A percentile compares a stretch with the other conserved stretches of the same genome.
phyloP scores from a whole-genome alignment of 441 rosid species.

The Jatropha podagrica region DNA sequence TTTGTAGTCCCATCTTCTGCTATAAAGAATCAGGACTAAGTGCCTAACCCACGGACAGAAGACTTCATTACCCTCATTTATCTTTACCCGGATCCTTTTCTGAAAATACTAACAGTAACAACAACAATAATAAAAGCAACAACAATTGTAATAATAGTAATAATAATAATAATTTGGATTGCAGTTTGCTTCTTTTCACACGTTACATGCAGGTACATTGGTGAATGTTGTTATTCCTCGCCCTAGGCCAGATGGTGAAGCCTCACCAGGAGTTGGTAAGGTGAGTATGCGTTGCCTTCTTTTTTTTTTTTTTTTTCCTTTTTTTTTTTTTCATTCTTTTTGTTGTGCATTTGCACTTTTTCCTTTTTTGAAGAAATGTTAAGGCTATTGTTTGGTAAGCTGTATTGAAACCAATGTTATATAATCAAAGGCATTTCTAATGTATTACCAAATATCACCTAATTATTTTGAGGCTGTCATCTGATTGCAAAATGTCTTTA shows the following conservation, averaged over 20 bases:
- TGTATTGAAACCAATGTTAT: too few species aligned
- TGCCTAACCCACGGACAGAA: constrained; percentile 75
- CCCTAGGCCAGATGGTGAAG: constrained; percentile 52
- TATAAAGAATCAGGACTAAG: constrained; percentile 63
- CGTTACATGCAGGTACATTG: constrained; percentile 65
- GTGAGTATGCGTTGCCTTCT: constrained; percentile 26
- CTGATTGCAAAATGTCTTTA: not conserved
- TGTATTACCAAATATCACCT: too few species aligned
- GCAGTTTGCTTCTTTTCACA: constrained; percentile 38
- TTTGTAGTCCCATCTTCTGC: constrained; percentile 70
- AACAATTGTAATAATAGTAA: too few species aligned
- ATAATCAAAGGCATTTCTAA: too few species aligned
- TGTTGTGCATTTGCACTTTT: too few species aligned
- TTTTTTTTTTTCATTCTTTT: not conserved
- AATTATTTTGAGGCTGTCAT: not conserved
- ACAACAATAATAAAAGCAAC: not conserved
- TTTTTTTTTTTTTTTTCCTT: not conserved
- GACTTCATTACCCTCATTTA: constrained; percentile 50
- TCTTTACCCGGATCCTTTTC: not conserved
- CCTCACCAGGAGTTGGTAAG: constrained; percentile 76
- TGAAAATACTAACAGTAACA: not conserved
- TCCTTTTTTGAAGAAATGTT: too few species aligned
- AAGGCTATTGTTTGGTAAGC: too few species aligned
- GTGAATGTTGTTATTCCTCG: constrained; percentile 76
- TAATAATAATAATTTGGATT: constrained; percentile 19